phyloP scores from a whole-genome alignment of 2,329 filamentous ascomycete species.

The Fusarium algeriense region DNA sequence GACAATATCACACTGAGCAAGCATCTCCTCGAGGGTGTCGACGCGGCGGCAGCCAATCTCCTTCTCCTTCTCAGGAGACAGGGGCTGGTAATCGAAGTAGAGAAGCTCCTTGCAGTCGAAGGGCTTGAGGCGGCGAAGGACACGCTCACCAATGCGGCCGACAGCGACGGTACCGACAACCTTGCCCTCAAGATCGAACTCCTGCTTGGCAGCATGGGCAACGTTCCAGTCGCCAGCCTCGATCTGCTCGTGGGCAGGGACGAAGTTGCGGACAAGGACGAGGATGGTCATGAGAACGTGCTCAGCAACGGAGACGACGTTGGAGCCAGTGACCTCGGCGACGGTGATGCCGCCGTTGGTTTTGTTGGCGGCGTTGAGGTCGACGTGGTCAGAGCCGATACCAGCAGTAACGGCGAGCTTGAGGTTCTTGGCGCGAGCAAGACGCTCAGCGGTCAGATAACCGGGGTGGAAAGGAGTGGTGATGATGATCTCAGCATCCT shows the following conservation, averaged over 20 bases:
- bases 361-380: slow-evolving; percentile 96
- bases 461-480: slow-evolving; percentile 99
- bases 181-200: slow-evolving; percentile 98
- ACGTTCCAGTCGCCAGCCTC: slow-evolving; percentile 93
- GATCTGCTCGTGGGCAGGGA: slow-evolving; percentile 96
- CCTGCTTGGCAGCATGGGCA: slow-evolving; percentile 95
- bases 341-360: slow-evolving; percentile 98
- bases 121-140: slow-evolving; percentile 92
- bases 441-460: slow-evolving; percentile 95
- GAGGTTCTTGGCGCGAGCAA: slow-evolving; percentile 98
- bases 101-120: slow-evolving; percentile 99
- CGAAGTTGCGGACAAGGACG: slow-evolving; percentile 95
- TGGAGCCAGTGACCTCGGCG: slow-evolving; percentile 96
- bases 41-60: slow-evolving; percentile 96
- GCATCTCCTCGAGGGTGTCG: slow-evolving; percentile 90
- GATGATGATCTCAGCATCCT: slow-evolving; percentile 98
- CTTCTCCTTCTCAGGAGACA: slow-evolving; percentile 85
- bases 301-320: slow-evolving; percentile 98
- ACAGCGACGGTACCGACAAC: slow-evolving; percentile 97
- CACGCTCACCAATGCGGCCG: slow-evolving; percentile 97
- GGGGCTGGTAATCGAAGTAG: slow-evolving; percentile 99
- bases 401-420: slow-evolving; percentile 97
- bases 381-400: slow-evolving; percentile 98
- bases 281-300: slow-evolving; percentile 99
- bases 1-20: slow-evolving; percentile 94